A percentile compares a stretch with the other conserved stretches of the same genome.
Evolutionary conservation across 2,329 filamentous ascomycete genomes (phyloP).

Genomic region (Paracoccidioides brasiliensis): DNA sequence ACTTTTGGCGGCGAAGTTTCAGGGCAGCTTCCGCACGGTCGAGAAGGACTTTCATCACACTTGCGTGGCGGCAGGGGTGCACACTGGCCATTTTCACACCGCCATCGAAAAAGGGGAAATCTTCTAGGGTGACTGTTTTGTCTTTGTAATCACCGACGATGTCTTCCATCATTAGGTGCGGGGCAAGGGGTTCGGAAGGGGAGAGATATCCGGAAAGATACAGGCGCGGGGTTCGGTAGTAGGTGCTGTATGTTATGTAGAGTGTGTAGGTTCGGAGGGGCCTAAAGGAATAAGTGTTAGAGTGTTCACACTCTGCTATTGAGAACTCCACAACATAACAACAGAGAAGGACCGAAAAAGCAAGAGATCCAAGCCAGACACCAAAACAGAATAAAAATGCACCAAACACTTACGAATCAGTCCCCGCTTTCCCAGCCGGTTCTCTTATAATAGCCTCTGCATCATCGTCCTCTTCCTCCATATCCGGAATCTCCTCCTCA

Average conservation of each 20-base stretch:
- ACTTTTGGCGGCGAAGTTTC: constrained; percentile 74
- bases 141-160: constrained; percentile 95
- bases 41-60: constrained; percentile 94
- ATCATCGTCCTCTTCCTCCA: constrained; percentile 91
- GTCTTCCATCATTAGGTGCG: constrained; percentile 86
- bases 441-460: constrained; percentile 93
- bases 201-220: constrained; percentile 85
- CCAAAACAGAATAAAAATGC: not conserved
- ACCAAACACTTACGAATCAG: constrained; percentile 39
- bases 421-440: constrained; percentile 36
- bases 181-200: constrained; percentile 66
- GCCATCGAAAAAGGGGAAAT: constrained; percentile 88
- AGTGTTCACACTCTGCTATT: not conserved
- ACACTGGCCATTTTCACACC: constrained; percentile 92
- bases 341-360: too few relatives aligned
- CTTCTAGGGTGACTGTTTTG: constrained; percentile 95
- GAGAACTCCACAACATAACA: constrained; percentile 1
- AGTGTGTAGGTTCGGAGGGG: constrained; percentile 88
- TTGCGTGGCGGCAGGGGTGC: constrained; percentile 92
- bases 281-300: constrained; percentile 32
- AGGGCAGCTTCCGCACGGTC: constrained; percentile 89
- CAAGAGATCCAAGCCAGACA: not conserved
- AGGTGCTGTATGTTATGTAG: constrained; percentile 95
- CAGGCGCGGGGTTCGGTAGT: constrained; percentile 88
- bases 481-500: constrained; percentile 81